These are phyloP conservation scores for Mixia osmundae DNA, from an alignment of 1,284 basidiomycete species.

Conservation along the genomic window DNA sequence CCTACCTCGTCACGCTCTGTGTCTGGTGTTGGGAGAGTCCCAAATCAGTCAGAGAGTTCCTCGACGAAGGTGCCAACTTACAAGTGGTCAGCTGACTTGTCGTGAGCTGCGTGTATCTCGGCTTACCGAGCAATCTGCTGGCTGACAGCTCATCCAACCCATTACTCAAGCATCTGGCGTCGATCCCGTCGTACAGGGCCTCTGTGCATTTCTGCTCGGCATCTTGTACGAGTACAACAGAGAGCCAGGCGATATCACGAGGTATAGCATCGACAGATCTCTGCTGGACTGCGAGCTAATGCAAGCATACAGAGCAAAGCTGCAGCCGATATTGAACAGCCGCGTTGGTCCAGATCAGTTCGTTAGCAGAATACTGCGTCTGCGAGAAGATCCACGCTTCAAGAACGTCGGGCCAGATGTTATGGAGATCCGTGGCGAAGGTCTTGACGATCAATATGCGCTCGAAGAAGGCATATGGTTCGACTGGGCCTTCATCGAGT, in stretches of 20 bases:
- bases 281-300: background rate
- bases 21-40: slow-evolving; percentile 98
- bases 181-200: slow-evolving; percentile 66
- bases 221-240: slow-evolving; percentile 86
- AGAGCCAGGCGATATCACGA: slow-evolving; percentile 70
- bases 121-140: background rate
- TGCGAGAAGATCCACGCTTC: slow-evolving; percentile 80
- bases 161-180: slow-evolving; percentile 71
- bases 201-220: slow-evolving; percentile 78
- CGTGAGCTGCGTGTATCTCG: background rate
- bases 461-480: slow-evolving; percentile 84
- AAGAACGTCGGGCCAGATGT: slow-evolving; percentile 62
- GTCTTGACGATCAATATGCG: slow-evolving; percentile 22
- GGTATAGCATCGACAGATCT: slow-evolving; percentile 20
- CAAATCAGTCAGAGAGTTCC: slow-evolving; percentile 59
- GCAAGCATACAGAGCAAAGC: slow-evolving; percentile 34
- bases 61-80: slow-evolving; percentile 65
- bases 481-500: slow-evolving; percentile 96
- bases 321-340: slow-evolving; percentile 63
- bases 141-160: slow-evolving; percentile 57
- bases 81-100: slow-evolving; percentile 59
- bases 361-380: slow-evolving; percentile 56
- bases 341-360: slow-evolving; percentile 64
- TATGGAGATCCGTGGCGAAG: slow-evolving; percentile 22
- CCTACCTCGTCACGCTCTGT: slow-evolving; percentile 55